phyloP scores from a whole-genome alignment of 2,329 filamentous ascomycete species.

The Diaporthe australafricana region DNA sequence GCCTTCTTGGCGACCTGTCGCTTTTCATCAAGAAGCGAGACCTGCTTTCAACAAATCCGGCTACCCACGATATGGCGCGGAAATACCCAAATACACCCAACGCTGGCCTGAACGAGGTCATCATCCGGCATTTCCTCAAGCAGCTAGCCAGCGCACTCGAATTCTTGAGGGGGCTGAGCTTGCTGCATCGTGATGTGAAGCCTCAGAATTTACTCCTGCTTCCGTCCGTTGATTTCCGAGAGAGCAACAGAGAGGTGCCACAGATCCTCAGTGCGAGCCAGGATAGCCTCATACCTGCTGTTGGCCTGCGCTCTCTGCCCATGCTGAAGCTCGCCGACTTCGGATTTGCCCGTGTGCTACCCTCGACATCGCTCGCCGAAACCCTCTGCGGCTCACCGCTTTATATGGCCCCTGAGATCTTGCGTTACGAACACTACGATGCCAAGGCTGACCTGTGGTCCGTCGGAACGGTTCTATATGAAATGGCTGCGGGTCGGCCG shows the following conservation, averaged over 20 bases:
- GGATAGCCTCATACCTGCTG: constrained; percentile 82
- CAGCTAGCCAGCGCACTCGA: constrained; percentile 92
- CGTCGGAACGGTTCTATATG: constrained; percentile 92
- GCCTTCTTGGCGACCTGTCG: constrained; percentile 92
- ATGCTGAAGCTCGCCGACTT: constrained; percentile 99
- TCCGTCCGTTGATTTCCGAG: constrained; percentile 79
- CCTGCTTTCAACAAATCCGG: constrained; percentile 80
- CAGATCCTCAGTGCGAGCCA: constrained; percentile 82
- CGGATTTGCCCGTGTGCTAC: constrained; percentile 94
- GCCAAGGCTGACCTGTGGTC: constrained; percentile 98
- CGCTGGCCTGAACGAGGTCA: constrained; percentile 95
- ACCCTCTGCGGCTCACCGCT: constrained; percentile 96
- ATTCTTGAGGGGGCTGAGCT: constrained; percentile 85
- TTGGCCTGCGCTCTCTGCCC: constrained; percentile 85
- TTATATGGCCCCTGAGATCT: constrained; percentile 98
- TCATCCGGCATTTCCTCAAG: constrained; percentile 95
- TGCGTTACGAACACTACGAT: constrained; percentile 97
- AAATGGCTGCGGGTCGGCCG: constrained; percentile 92
- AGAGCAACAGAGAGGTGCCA: constrained; percentile 69
- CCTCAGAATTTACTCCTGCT: constrained; percentile 95
- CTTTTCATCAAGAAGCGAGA: constrained; percentile 96
- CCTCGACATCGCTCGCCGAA: constrained; percentile 91
- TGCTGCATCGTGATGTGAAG: constrained; percentile 97
- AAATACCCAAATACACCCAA: constrained; percentile 89
- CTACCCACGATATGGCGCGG: constrained; percentile 88